Evolutionary conservation across 108 stramenopile species (phyloP).

Genomic region (Bacterosira constricta): DNA sequence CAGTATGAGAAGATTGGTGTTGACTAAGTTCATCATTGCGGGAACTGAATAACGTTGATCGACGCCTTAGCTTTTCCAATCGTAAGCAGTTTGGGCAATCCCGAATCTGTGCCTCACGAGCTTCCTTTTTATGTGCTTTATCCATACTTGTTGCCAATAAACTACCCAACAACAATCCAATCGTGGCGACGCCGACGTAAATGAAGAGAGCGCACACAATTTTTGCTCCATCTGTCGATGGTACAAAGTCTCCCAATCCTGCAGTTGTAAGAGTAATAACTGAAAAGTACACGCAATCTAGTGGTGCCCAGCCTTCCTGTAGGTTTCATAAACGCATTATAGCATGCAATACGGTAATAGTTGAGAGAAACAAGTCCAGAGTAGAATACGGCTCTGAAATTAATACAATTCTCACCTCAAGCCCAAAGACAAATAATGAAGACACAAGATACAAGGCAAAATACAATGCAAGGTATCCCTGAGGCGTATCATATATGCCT

Average conservation of each 20-base stretch:
- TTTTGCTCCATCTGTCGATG: slow-evolving; percentile 76
- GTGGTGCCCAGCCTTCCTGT: slow-evolving; percentile 80
- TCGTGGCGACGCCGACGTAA: slow-evolving; percentile 88
- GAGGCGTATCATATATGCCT: slow-evolving; percentile 65
- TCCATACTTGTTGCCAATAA: slow-evolving; percentile 83
- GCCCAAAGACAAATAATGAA: slow-evolving; percentile 84
- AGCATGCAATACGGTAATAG: neutral
- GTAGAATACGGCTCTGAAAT: neutral
- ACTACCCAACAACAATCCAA: slow-evolving; percentile 89
- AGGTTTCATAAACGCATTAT: neutral
- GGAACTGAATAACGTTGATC: neutral
- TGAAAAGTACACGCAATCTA: slow-evolving; percentile 91
- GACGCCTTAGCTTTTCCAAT: slow-evolving; percentile 36
- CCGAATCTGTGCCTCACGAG: slow-evolving; percentile 56
- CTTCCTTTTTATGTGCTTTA: slow-evolving; percentile 65
- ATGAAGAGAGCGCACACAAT: slow-evolving; percentile 88
- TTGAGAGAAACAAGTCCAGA: neutral
- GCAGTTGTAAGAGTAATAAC: slow-evolving; percentile 83
- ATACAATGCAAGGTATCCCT: slow-evolving; percentile 74
- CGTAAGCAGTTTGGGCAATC: slow-evolving; percentile 82
- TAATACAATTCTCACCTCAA: slow-evolving; percentile 37
- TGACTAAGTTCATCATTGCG: neutral
- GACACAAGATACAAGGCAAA: slow-evolving; percentile 77
- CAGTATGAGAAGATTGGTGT: neutral
- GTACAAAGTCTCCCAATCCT: slow-evolving; percentile 88